A percentile compares a stretch with the other conserved stretches of the same genome.
Conservation (phyloP, 2,329 filamentous ascomycete genomes). For the Ascochyta lentis region DNA sequence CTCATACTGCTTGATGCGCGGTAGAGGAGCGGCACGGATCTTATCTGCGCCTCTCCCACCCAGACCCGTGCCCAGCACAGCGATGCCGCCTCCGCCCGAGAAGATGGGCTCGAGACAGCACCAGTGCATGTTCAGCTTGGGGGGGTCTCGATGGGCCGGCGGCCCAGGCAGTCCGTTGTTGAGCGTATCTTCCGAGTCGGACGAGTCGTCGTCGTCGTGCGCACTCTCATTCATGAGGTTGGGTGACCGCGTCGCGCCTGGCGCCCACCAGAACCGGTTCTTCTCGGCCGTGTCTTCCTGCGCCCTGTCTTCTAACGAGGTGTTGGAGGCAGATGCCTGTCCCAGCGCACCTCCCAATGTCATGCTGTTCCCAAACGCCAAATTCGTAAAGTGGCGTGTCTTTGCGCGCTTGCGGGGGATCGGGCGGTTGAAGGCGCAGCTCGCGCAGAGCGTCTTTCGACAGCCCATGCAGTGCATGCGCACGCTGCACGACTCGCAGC, state of each 20-base stretch:
- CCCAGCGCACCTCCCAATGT: constrained; percentile 35
- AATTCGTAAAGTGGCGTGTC: constrained; percentile 47
- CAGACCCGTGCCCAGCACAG: constrained; percentile 57
- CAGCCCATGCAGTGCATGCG: constrained; percentile 68
- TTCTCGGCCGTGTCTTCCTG: constrained; percentile 29
- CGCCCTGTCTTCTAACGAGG: constrained; percentile 31
- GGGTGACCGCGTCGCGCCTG: constrained; percentile 61
- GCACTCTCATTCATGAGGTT: constrained; percentile 64
- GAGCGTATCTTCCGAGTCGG: constrained; percentile 48
- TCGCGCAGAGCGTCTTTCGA: constrained; percentile 65
- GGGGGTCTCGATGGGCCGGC: constrained; percentile 49
- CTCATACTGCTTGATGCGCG: constrained; percentile 61
- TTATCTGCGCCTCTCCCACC: constrained; percentile 61
- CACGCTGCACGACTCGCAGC: constrained; percentile 67
- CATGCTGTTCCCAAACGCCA: constrained; percentile 43
- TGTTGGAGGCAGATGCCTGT: constrained; percentile 39
- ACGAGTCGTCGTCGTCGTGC: constrained; percentile 46
- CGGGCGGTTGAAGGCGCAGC: constrained; percentile 64
- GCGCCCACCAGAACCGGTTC: constrained; percentile 66
- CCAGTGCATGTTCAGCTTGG: constrained; percentile 64
- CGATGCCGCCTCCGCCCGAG: constrained; percentile 65
- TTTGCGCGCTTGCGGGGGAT: constrained; percentile 52
- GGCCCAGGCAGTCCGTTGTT: constrained; percentile 46
- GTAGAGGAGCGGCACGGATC: constrained; percentile 63
- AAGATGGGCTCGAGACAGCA: constrained; percentile 67